Evolutionary conservation across 139 green algal species (phyloP).

Genomic region (Chlorella ohadii): DNA sequence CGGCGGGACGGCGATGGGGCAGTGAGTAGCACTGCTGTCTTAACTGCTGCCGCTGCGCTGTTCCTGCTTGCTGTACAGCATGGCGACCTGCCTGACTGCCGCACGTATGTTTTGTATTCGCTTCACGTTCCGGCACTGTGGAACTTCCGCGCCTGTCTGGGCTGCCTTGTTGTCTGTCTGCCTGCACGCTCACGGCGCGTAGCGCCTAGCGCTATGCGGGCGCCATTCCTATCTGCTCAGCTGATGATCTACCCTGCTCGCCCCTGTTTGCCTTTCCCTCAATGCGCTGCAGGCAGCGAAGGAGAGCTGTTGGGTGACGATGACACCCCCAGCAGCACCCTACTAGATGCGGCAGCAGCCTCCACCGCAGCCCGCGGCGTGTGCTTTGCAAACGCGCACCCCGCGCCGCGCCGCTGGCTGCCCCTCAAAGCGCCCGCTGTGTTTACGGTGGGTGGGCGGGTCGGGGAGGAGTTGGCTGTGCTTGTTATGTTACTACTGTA

Average conservation of each 20-base stretch:
- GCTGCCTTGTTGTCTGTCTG: no score
- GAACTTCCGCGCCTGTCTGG: no score
- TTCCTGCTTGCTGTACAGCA: background rate
- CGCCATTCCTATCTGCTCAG: no score
- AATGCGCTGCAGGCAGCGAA: background rate
- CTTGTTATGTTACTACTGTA: no score
- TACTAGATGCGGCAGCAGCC: constrained; percentile 48
- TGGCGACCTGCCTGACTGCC: background rate
- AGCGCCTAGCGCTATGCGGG: no score
- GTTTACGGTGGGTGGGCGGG: background rate
- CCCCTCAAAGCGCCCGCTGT: constrained; percentile 40
- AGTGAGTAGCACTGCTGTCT: background rate
- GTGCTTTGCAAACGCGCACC: constrained; percentile 62
- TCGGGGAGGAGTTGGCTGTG: no score
- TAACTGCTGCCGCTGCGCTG: background rate
- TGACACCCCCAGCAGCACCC: background rate
- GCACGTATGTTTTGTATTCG: no score
- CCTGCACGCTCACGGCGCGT: no score
- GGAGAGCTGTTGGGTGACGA: constrained; percentile 27
- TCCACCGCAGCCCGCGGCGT: constrained; percentile 61
- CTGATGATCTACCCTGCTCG: no score
- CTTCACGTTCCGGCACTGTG: no score
- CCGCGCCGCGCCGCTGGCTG: constrained; percentile 55
- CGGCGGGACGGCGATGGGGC: background rate
- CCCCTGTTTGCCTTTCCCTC: no score